Base-by-base conservation (phyloP, 805 yeast species). In the Millerozyma miso region DNA sequence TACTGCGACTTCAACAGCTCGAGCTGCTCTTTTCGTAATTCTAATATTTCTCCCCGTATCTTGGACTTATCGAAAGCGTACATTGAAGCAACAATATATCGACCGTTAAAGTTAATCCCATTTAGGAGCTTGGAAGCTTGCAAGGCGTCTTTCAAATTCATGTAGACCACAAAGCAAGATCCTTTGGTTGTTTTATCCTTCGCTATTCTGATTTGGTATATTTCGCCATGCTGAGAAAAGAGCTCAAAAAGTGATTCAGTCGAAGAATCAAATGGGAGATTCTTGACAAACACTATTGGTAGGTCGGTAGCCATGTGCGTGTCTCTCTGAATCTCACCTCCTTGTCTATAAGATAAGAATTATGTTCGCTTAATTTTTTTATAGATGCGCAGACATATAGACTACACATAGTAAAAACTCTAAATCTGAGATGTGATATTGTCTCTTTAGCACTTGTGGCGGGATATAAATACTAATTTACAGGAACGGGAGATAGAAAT, bases 81-180 rank as follows among this genome's bases (percentile, higher is more conserved):
- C 44, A 71, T 41, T 40, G 69, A 56, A 7, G 80, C 77, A 19
- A 81, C 81, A 29, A 81, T 51, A 52, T 81, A 81, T 42, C 87
- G 52, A 6, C 81, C 80, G 45, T 76, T 73, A 48, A 75, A 76
- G 51, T 80, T 80, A 46, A 74, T 76, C 1, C 88, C 88, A 40
- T 76, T 76, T 40, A 81, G 55, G 45, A 76, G 81, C n/a, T 69
- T 73, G 16, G 71, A 63, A 0, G 85, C 85, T 26, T 58, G 55
- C n/a, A 55, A 57, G 13, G 85, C 82, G 46, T 71, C 69, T 19
- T 60, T 59, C 15, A 73, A 45, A 36, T 74, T 75, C 40, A 71
- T 73, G 55, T 70, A 82, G 2, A 81, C 73, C 14, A 81, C 73
- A 42, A 73, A 69, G 18, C 83, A 81, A 5, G 81, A 75, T 10